Conservation (phyloP, 1,139 yeast species). For the Lodderomyces elongisporus region DNA sequence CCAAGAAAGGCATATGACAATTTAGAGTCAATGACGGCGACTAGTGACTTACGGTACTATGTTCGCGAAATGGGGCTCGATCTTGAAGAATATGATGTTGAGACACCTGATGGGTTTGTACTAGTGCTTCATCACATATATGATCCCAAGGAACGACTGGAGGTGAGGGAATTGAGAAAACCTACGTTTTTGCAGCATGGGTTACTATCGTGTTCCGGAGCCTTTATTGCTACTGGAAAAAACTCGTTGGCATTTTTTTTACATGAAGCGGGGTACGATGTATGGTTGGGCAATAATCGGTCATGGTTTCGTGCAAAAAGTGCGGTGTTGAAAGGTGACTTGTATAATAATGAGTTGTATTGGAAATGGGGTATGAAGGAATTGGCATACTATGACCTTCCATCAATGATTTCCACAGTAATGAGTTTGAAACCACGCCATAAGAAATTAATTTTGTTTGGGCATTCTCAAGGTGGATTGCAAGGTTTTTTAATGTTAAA, state of each 20-base stretch:
- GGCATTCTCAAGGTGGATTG: constrained; percentile 93
- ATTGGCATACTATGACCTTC: constrained; percentile 73
- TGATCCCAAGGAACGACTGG: constrained; percentile 41
- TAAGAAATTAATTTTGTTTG: constrained; percentile 55
- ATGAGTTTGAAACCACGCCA: constrained; percentile 36
- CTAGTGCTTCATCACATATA: constrained; percentile 60
- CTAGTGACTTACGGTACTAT: constrained; percentile 52
- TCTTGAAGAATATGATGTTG: constrained; percentile 52
- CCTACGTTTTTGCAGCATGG: constrained; percentile 86
- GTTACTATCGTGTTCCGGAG: constrained; percentile 77
- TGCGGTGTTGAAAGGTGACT: constrained; percentile 28
- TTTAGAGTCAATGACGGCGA: constrained; percentile 23
- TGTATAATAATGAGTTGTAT: constrained; percentile 45
- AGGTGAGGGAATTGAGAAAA: constrained; percentile 24
- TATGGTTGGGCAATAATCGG: constrained; percentile 92
- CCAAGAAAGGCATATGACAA: constrained; percentile 31
- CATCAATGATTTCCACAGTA: constrained; percentile 64
- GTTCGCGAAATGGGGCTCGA: constrained; percentile 56
- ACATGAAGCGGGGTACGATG: constrained; percentile 66
- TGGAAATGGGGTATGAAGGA: constrained; percentile 90
- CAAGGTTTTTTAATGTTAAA: constrained; percentile 63
- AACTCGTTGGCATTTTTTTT: constrained; percentile 70
- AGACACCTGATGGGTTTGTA: constrained; percentile 78
- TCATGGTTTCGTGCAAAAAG: constrained; percentile 78
- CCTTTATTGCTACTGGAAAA: constrained; percentile 72